Conservation (phyloP, 2,329 filamentous ascomycete species). For the Arachnopeziza araneosa region DNA sequence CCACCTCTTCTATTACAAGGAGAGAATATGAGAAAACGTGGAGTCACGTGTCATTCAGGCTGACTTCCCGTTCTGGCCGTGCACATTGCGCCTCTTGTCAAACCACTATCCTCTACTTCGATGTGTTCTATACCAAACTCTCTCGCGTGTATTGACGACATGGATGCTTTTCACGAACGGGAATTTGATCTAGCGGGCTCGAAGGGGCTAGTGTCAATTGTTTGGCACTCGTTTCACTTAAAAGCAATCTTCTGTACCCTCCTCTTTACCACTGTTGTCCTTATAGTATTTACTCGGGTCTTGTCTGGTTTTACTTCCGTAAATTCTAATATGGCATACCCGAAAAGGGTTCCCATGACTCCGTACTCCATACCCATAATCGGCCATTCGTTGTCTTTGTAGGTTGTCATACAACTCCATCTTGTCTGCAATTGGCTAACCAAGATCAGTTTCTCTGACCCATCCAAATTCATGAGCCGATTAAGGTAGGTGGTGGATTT, state of each 20-base stretch:
- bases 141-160: not conserved
- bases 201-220: not conserved
- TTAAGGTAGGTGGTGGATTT: constrained; percentile 14
- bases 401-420: constrained; percentile 24
- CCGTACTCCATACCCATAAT: constrained; percentile 57
- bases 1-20: no score
- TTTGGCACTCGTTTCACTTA: not conserved
- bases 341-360: constrained; percentile 15
- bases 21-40: no score
- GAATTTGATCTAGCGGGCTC: not conserved
- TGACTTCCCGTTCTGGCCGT: no score
- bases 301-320: constrained; percentile 41
- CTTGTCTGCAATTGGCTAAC: constrained; percentile 35
- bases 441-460: constrained; percentile 23
- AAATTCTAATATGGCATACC: not conserved
- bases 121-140: not conserved
- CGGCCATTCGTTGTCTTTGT: constrained; percentile 46
- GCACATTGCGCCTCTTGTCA: no score
- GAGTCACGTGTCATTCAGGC: no score
- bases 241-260: not conserved
- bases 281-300: constrained; percentile 24
- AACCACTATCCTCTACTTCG: not conserved
- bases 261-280: not conserved
- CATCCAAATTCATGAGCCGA: constrained; percentile 18
- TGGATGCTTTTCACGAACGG: not conserved